phyloP scores from a whole-genome alignment of 805 yeast genomes.

The Candida sithepensis region DNA sequence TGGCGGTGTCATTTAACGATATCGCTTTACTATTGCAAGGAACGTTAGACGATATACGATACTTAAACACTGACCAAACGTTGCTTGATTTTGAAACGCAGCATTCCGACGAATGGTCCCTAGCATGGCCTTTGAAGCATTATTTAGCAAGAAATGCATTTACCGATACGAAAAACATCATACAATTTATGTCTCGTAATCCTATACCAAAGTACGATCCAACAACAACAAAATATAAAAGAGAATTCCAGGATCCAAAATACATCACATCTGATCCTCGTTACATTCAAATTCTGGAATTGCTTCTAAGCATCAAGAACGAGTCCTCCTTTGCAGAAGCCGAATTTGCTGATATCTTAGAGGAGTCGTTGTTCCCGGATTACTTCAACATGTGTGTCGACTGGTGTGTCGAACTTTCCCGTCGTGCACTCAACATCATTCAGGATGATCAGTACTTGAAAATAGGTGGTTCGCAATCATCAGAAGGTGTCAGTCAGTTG shows the following conservation, averaged over 20 bases:
- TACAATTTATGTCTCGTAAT: constrained; percentile 9
- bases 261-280: background rate
- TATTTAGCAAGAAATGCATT: constrained; percentile 13
- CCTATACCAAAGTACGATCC: constrained; percentile 5
- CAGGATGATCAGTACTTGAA: constrained; percentile 9
- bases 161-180: constrained; percentile 8
- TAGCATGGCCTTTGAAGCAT: constrained; percentile 7
- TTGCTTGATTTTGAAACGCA: constrained; percentile 10
- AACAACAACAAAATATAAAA: constrained; percentile 3
- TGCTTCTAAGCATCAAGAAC: constrained; percentile 8
- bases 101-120: constrained; percentile 8
- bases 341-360: constrained; percentile 7
- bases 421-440: constrained; percentile 6
- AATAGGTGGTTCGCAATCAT: constrained; percentile 11
- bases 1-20: constrained; percentile 8
- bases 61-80: constrained; percentile 4
- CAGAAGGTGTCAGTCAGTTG: constrained; percentile 11
- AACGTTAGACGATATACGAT: constrained; percentile 10
- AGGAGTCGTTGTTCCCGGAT: constrained; percentile 12
- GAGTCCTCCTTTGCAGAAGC: constrained; percentile 4
- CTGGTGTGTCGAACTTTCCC: constrained; percentile 10
- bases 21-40: constrained; percentile 9
- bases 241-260: constrained; percentile 4
- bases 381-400: constrained; percentile 12
- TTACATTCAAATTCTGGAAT: constrained; percentile 4